Conservation (phyloP, 2,329 filamentous ascomycete genomes). For the Fusarium bactridioides region DNA sequence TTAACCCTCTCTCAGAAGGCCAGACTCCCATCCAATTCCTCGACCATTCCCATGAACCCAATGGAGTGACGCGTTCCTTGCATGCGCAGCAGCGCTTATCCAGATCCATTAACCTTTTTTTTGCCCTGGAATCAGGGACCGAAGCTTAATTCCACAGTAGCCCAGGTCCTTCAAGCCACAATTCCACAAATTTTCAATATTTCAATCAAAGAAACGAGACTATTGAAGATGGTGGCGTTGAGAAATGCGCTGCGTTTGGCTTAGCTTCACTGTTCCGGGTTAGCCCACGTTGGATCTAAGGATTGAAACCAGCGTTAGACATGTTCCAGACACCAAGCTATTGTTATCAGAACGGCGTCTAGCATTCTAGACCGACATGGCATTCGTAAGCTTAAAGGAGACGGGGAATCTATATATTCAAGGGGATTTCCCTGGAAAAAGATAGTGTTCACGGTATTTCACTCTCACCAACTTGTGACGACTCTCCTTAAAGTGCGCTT, state of each 20-base stretch:
- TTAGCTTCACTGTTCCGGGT: neutral
- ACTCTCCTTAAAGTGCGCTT: constrained; percentile 2
- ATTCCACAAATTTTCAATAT: constrained; percentile 17
- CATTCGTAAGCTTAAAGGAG: neutral
- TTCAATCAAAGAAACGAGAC: neutral
- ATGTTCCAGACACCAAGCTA: constrained; percentile 12
- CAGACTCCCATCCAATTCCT: neutral
- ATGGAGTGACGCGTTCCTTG: neutral
- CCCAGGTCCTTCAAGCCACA: constrained; percentile 4
- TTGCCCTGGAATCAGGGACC: constrained; percentile 21
- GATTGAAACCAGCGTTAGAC: constrained; percentile 1
- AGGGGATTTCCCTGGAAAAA: neutral
- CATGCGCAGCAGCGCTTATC: neutral
- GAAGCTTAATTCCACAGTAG: constrained; percentile 10
- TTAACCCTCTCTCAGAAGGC: neutral
- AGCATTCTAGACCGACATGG: constrained; percentile 12
- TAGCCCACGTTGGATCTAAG: neutral
- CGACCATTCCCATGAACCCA: neutral
- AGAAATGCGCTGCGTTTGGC: neutral
- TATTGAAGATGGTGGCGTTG: constrained; percentile 8
- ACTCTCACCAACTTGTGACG: neutral
- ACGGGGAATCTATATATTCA: constrained; percentile 3
- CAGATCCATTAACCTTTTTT: neutral
- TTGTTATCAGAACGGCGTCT: neutral
- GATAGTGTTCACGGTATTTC: neutral